Percentiles rank a stretch among this genome's conserved stretches.
Conservation (phyloP, 202 grass and related monocot genomes). For the Schoenoplectus tabernaemontani region DNA sequence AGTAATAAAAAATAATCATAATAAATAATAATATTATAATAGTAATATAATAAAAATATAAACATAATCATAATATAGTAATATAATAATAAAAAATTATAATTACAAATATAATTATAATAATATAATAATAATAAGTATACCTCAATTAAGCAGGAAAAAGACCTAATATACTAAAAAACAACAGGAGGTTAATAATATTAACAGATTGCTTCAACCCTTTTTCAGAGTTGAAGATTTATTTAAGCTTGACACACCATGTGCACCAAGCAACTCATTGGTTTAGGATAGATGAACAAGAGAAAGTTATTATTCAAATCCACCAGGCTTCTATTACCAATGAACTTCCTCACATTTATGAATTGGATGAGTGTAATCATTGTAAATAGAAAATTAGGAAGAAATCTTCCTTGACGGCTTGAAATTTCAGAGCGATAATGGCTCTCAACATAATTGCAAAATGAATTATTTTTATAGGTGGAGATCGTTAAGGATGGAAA, state of each 20-base stretch:
- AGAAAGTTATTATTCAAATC: neutral
- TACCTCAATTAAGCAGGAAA: neutral
- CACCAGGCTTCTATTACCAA: neutral
- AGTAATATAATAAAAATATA: no score
- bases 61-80: no score
- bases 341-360: neutral
- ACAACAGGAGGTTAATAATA: neutral
- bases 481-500: constrained; percentile 69
- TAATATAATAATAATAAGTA: no score
- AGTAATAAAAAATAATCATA: no score
- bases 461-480: constrained; percentile 22
- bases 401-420: neutral
- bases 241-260: neutral
- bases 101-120: no score
- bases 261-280: neutral
- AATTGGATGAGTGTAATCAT: neutral
- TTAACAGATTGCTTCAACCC: neutral
- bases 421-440: neutral
- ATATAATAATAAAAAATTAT: no score
- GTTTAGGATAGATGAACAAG: neutral
- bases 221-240: neutral
- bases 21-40: no score
- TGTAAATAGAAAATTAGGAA: neutral
- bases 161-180: neutral
- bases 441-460: neutral